These are phyloP conservation scores for Beauveria pseudobassiana DNA, from an alignment of 2,329 filamentous ascomycete species.

Conservation along the genomic window DNA sequence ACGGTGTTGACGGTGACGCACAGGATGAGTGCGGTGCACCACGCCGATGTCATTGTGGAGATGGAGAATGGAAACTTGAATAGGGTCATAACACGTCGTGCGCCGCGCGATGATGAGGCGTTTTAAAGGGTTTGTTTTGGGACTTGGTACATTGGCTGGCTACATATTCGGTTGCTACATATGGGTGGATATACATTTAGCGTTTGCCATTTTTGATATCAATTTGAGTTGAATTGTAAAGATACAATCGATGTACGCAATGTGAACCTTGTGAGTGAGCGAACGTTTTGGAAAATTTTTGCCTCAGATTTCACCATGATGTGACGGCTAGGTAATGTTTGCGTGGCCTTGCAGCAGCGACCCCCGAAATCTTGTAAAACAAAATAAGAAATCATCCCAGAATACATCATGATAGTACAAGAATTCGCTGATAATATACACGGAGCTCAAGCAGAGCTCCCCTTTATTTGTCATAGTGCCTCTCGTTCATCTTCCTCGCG, in stretches of 20 bases:
- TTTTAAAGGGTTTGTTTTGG: not conserved
- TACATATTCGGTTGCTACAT: not conserved
- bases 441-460: no score
- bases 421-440: not conserved
- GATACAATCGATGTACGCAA: not conserved
- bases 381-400: no score
- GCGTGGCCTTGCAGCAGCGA: no score
- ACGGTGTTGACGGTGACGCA: conserved; percentile 16
- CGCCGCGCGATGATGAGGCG: conserved; percentile 3
- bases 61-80: conserved; percentile 6
- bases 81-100: conserved; percentile 10
- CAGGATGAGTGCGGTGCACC: conserved; percentile 9
- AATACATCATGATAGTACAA: not conserved
- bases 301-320: no score
- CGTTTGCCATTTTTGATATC: conserved; percentile 7
- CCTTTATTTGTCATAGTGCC: no score
- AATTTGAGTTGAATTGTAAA: conserved; percentile 2
- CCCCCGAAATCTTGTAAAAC: no score
- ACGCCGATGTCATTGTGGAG: conserved; percentile 10
- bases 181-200: not conserved
- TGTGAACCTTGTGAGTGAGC: no score
- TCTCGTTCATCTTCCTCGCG: not conserved
- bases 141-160: not conserved
- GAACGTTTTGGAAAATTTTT: no score
- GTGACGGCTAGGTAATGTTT: no score